These are phyloP conservation scores for Suillus variegatus DNA, from an alignment of 768 basidiomycete species.

Conservation along the genomic window DNA sequence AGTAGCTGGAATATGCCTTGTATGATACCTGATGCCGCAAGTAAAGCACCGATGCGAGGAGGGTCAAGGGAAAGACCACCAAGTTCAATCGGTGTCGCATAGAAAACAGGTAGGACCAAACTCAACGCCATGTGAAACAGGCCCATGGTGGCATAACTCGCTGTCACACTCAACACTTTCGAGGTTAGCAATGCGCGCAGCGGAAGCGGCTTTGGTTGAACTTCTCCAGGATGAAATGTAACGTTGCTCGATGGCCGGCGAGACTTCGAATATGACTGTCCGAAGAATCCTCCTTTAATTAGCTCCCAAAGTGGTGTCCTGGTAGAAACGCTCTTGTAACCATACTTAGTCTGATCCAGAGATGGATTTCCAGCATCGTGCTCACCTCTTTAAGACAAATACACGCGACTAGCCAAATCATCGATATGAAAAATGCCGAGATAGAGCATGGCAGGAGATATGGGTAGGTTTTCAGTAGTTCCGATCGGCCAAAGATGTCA, in stretches of 20 bases:
- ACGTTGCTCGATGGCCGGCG: background rate
- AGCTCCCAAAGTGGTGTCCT: background rate
- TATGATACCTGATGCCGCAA: slow-evolving; percentile 26
- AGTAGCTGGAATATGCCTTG: slow-evolving; percentile 54
- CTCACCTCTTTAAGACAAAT: background rate
- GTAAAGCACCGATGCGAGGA: slow-evolving; percentile 29
- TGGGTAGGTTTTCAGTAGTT: slow-evolving; percentile 65
- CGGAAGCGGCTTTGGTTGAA: slow-evolving; percentile 35
- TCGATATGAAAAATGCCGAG: slow-evolving; percentile 29
- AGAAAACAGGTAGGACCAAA: slow-evolving; percentile 40
- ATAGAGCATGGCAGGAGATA: slow-evolving; percentile 75
- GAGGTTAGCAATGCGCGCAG: slow-evolving; percentile 51
- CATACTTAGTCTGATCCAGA: background rate
- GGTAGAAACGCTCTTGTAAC: background rate
- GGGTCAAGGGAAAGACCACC: slow-evolving; percentile 31
- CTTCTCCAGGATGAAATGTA: background rate
- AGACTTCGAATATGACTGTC: background rate
- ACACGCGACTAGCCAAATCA: background rate
- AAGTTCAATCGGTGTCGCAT: slow-evolving; percentile 29
- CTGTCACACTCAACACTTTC: slow-evolving; percentile 55
- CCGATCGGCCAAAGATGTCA: slow-evolving; percentile 49
- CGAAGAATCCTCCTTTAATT: background rate
- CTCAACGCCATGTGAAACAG: slow-evolving; percentile 65
- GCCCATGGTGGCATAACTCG: slow-evolving; percentile 61
- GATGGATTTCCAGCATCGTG: background rate